Evolutionary conservation across 208 protist genomes (phyloP).

Genomic region (Crithidia sp.): DNA sequence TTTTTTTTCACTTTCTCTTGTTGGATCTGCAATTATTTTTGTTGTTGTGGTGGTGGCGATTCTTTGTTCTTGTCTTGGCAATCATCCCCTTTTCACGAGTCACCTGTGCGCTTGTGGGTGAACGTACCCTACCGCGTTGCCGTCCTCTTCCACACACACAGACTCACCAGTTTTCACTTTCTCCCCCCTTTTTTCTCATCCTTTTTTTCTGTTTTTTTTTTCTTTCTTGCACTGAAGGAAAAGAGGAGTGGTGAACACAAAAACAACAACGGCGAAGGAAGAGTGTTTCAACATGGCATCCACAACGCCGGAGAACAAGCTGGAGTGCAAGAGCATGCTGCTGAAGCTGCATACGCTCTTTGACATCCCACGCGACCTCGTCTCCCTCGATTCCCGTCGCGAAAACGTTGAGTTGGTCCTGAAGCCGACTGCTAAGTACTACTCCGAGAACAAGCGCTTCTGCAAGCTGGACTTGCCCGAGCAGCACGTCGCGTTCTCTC

Average conservation of each 20-base stretch:
- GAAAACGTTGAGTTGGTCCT: constrained; percentile 63
- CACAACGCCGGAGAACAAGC: constrained; percentile 15
- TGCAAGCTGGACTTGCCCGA: constrained; percentile 49
- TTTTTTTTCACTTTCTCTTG: background rate
- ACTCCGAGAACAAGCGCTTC: constrained; percentile 50
- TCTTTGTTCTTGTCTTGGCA: background rate
- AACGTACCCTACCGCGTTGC: too few species aligned
- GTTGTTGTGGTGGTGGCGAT: background rate
- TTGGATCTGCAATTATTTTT: background rate
- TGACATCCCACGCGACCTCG: constrained; percentile 63
- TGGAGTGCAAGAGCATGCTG: constrained; percentile 41
- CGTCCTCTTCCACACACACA: background rate
- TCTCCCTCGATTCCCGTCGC: constrained; percentile 42
- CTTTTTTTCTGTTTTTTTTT: constrained; percentile 4
- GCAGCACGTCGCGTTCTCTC: constrained; percentile 45
- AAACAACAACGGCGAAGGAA: background rate
- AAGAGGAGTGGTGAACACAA: background rate
- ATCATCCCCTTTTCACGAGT: background rate
- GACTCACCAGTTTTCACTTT: too few species aligned
- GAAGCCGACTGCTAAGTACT: constrained; percentile 59
- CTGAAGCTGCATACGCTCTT: constrained; percentile 63
- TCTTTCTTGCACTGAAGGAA: background rate
- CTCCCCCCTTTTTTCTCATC: background rate
- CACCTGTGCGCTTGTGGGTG: too few species aligned
- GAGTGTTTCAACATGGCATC: constrained; percentile 1